phyloP scores from a whole-genome alignment of 257 asterid genomes.

The Petunia axillaris region DNA sequence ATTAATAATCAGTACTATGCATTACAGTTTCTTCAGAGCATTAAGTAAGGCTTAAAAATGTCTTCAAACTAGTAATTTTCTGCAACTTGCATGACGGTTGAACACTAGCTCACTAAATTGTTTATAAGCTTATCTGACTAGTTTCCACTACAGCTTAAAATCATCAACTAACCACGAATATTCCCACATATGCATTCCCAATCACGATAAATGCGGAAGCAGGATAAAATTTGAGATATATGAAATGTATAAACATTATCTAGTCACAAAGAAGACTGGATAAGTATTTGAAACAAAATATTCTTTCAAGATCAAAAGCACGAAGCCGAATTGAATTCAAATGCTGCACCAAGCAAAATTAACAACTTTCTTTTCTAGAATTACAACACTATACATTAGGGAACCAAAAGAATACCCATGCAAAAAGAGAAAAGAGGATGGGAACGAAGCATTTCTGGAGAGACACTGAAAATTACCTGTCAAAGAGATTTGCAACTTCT shows the following conservation, averaged over 20 bases:
- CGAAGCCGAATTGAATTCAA: background rate
- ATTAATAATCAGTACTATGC: background rate
- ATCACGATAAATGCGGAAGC: background rate
- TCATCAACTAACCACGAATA: background rate
- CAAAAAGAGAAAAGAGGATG: background rate
- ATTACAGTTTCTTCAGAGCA: conserved; percentile 2
- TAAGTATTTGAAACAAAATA: background rate
- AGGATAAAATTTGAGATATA: background rate
- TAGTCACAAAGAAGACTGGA: background rate
- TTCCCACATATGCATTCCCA: conserved; percentile 4
- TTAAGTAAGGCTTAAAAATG: background rate
- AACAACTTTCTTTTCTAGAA: background rate
- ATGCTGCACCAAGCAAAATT: conserved; percentile 10
- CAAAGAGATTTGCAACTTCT: conserved; percentile 77
- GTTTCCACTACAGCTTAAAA: background rate
- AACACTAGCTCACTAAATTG: background rate
- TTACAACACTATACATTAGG: conserved; percentile 2
- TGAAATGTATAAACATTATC: background rate
- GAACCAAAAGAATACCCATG: background rate
- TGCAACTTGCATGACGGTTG: background rate
- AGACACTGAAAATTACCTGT: conserved; percentile 55
- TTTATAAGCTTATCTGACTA: background rate
- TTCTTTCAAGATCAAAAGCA: background rate
- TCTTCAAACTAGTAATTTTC: background rate
- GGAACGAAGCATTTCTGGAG: conserved; percentile 16